Evolutionary conservation across 2,329 filamentous ascomycete genomes (phyloP).

Genomic region (Periconia sp.): DNA sequence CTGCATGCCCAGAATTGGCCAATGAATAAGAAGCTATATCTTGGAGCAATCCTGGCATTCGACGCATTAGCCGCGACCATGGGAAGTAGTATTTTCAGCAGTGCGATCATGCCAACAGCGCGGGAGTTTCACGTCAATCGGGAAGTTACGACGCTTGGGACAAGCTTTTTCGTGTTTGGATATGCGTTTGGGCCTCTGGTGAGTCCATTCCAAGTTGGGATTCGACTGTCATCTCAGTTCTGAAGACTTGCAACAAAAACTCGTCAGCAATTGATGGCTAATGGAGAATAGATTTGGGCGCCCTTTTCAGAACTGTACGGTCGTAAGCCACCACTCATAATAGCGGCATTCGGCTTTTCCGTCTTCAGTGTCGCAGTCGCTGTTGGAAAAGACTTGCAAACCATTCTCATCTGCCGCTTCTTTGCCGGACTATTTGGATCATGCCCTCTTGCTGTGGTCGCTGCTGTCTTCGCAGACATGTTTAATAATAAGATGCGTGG

Average conservation of each 20-base stretch:
- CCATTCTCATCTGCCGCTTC: conserved; percentile 60
- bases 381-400: conserved; percentile 59
- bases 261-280: no score
- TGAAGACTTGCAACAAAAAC: conserved; percentile 2
- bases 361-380: conserved; percentile 59
- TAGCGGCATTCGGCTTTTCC: conserved; percentile 58
- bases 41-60: conserved; percentile 72
- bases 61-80: conserved; percentile 76
- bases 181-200: conserved; percentile 47
- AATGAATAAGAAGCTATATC: conserved; percentile 74
- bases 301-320: conserved; percentile 61
- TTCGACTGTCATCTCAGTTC: not conserved
- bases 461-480: conserved; percentile 64
- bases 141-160: conserved; percentile 42
- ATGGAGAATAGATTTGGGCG: conserved; percentile 52
- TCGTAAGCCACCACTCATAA: conserved; percentile 55
- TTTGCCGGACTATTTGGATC: conserved; percentile 61
- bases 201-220: no score
- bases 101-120: conserved; percentile 37
- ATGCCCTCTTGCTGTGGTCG: conserved; percentile 58
- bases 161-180: conserved; percentile 43
- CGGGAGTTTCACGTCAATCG: conserved; percentile 34
- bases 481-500: conserved; percentile 55
- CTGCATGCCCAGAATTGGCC: conserved; percentile 91
- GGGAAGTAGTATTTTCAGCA: conserved; percentile 56